These are phyloP conservation scores for Solanum infundibuliforme DNA, from an alignment of 257 asterid genomes.

Conservation along the genomic window DNA sequence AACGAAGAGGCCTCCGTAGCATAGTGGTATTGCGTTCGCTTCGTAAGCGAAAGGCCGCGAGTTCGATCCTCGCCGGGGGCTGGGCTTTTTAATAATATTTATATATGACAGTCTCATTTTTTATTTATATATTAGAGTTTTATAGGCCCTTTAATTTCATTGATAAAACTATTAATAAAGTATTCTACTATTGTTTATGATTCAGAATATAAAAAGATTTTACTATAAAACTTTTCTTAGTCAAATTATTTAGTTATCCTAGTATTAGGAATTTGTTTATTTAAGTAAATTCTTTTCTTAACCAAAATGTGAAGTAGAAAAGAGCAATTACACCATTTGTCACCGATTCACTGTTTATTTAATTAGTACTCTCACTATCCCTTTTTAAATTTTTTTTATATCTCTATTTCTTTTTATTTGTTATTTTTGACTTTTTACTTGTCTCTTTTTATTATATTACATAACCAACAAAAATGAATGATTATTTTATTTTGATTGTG, in stretches of 20 bases:
- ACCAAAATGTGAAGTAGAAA: too few species aligned
- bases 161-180: neutral
- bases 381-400: too few species aligned
- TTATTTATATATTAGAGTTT: too few species aligned
- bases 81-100: neutral
- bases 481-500: neutral
- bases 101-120: too few species aligned
- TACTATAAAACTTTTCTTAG: too few species aligned
- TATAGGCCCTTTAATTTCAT: too few species aligned
- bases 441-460: neutral
- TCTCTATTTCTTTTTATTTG: too few species aligned
- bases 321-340: neutral
- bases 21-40: conserved; percentile 99
- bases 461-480: too few species aligned
- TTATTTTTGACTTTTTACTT: neutral
- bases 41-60: conserved; percentile 99
- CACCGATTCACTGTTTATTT: neutral
- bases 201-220: neutral
- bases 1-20: conserved; percentile 56
- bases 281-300: neutral
- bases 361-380: too few species aligned
- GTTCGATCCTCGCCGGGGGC: conserved; percentile 99
- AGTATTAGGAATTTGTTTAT: neutral
- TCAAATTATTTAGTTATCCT: too few species aligned
- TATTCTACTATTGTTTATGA: neutral